Evolutionary conservation across 345 rosid species (phyloP).

Genomic region (Bruguiera parviflora): DNA sequence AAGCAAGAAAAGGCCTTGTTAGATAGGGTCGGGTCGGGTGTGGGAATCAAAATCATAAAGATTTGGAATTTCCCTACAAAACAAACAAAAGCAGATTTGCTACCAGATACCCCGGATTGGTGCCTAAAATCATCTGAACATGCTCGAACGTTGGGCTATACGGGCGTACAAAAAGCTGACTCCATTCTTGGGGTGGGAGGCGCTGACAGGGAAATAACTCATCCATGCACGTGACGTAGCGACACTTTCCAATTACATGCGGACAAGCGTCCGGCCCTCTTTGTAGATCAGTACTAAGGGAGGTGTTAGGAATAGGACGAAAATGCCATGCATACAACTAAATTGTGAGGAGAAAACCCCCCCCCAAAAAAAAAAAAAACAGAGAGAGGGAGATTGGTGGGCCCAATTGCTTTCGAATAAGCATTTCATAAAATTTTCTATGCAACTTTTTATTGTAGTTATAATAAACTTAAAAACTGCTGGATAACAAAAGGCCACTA

Average conservation of each 20-base stretch:
- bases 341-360: no score
- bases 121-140: slow-evolving; percentile 5
- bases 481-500: no score
- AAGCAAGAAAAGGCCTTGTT: background rate
- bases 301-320: no score
- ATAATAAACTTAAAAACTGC: no score
- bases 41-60: slow-evolving; percentile 7
- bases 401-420: no score
- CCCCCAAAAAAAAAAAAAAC: no score
- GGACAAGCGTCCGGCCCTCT: no score
- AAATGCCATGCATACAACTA: no score
- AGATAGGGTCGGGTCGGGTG: background rate
- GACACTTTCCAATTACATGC: background rate
- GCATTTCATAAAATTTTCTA: no score
- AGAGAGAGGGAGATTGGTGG: no score
- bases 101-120: background rate
- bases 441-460: no score
- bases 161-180: background rate
- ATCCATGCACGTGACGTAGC: background rate
- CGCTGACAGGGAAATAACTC: background rate
- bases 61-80: background rate
- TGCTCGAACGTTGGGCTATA: background rate
- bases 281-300: no score
- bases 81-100: background rate
- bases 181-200: background rate